Evolutionary conservation across 495 filamentous ascomycete genomes (phyloP).

Genomic region (Annulohypoxylon maeteangense): DNA sequence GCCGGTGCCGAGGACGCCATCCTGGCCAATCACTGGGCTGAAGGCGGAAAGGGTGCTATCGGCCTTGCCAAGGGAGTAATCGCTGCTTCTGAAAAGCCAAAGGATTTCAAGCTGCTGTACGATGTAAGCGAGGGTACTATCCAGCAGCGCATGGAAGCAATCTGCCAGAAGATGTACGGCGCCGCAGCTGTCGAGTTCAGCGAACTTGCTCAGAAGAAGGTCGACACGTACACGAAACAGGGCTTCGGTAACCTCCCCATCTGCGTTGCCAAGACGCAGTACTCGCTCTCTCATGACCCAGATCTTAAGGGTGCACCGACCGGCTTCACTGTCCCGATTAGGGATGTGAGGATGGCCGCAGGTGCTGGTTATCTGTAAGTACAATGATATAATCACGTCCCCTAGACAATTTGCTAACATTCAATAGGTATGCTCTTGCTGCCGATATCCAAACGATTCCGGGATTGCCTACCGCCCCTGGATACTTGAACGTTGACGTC

Average conservation of each 20-base stretch:
- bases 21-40: constrained; percentile 94
- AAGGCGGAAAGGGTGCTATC: constrained; percentile 90
- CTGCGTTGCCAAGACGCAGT: constrained; percentile 98
- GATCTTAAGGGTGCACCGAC: constrained; percentile 95
- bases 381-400: constrained; percentile 14
- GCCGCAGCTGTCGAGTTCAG: constrained; percentile 91
- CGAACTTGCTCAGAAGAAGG: constrained; percentile 93
- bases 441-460: constrained; percentile 99
- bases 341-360: constrained; percentile 92
- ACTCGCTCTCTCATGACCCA: constrained; percentile 94
- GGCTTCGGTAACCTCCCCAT: constrained; percentile 93
- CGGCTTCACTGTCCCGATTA: constrained; percentile 94
- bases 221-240: constrained; percentile 92
- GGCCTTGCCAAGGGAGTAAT: constrained; percentile 91
- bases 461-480: constrained; percentile 92
- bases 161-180: constrained; percentile 93
- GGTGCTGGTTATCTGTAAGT: constrained; percentile 90
- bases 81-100: constrained; percentile 81
- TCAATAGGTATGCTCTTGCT: constrained; percentile 84
- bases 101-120: constrained; percentile 92
- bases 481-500: constrained; percentile 96
- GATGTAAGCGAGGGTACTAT: constrained; percentile 76
- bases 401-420: constrained; percentile 19
- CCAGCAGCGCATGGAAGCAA: constrained; percentile 90
- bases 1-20: constrained; percentile 95